Evolutionary conservation across 2,329 filamentous ascomycete species (phyloP).

Genomic region (Cladosporium sp.): DNA sequence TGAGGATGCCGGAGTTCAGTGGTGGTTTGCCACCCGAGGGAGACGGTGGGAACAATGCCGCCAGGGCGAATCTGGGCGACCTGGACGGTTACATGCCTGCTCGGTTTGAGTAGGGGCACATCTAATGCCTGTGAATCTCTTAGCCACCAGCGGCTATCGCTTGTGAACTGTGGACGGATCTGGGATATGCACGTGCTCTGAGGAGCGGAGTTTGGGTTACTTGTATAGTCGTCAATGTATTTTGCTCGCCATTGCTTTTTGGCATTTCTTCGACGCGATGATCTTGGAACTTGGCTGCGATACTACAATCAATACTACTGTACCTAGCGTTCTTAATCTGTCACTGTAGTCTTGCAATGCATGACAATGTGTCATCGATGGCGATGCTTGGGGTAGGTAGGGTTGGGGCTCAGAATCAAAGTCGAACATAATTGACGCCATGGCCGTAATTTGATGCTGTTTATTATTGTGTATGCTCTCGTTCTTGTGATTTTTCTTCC

Average conservation of each 20-base stretch:
- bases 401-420: not conserved
- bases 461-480: too few relatives aligned
- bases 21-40: not conserved
- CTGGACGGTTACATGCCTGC: constrained; percentile 6
- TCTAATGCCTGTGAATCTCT: not conserved
- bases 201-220: not conserved
- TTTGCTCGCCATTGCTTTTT: not conserved
- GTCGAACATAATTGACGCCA: not conserved
- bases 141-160: not conserved
- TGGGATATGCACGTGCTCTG: not conserved
- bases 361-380: not conserved
- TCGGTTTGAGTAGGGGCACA: not conserved
- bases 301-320: not conserved
- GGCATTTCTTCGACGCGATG: not conserved
- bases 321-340: not conserved
- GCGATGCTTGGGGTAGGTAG: not conserved
- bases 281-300: not conserved
- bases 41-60: not conserved
- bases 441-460: not conserved
- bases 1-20: not conserved
- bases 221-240: not conserved
- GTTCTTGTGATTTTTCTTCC: too few relatives aligned
- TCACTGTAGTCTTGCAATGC: not conserved
- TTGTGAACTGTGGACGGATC: not conserved
- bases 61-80: not conserved